Base-by-base conservation (phyloP, 805 yeast species). In the Maudiozyma barnettii region DNA sequence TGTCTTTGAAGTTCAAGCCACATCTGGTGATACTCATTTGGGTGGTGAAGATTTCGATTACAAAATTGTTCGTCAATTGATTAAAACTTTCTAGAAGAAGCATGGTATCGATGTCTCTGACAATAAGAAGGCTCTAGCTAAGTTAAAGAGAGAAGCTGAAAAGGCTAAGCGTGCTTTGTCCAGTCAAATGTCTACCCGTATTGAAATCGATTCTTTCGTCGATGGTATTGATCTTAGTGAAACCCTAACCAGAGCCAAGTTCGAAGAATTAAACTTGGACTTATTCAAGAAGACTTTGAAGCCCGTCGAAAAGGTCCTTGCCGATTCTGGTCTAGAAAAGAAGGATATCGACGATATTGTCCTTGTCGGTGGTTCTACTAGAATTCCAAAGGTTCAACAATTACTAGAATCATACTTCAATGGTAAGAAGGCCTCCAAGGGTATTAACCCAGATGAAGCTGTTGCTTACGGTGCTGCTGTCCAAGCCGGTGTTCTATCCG, bases 401-500 rank as follows among this genome's bases (percentile, higher is more conserved):
- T 77, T 91, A 62, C 78, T 91, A 58, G 95, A 91, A 73, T 78
- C 83, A 55, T 89, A 72, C 79, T 91, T 91, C 67, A 81, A 84
- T 64, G 96, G 96, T 62, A 91, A 93, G 78, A 89, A 89, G 73
- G 91, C 95, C 56, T 87, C 95, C 58, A 91, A 90, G 79, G 91
- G 96, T 63, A 91, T 91, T 65, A 91, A 91, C 77, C 98, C 99
- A 54, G 99, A 91, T 74, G 99, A 91, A 77, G 99, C 99, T 68
- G 98, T 91, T 65, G 99, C 98, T 40, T 91, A 82, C 63, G 99
- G 99, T 79, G 98, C 98, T 52, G 97, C 99, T 54, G 97, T 91
- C 54, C 99, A 91, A 76, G 98, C 96, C 49, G 98, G 98, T 76
- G 95, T 91, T 59, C 75, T 91, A 56, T 81, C 95, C 48, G 98